Evolutionary conservation across 495 filamentous ascomycete genomes (phyloP).

Genomic region (Trichocladium antarcticum): DNA sequence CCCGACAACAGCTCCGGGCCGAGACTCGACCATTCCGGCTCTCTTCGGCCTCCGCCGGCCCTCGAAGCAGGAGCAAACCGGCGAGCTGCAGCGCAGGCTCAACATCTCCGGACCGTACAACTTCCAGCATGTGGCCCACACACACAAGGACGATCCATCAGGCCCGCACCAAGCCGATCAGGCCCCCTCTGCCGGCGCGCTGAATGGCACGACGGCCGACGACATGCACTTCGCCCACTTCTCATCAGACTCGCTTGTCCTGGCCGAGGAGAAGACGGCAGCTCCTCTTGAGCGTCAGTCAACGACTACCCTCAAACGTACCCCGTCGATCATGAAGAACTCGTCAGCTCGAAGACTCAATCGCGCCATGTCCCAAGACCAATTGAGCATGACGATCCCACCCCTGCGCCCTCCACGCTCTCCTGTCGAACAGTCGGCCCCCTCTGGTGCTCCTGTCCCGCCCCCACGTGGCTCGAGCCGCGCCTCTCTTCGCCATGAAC

Average conservation of each 20-base stretch:
- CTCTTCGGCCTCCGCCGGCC: slow-evolving; percentile 34
- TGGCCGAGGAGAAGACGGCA: slow-evolving; percentile 19
- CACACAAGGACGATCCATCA: slow-evolving; percentile 52
- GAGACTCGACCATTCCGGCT: slow-evolving; percentile 34
- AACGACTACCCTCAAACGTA: slow-evolving; percentile 9
- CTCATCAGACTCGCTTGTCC: slow-evolving; percentile 42
- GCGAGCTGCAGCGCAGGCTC: slow-evolving; percentile 28
- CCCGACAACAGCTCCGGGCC: slow-evolving; percentile 13
- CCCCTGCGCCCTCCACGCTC: slow-evolving; percentile 42
- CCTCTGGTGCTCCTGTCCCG: slow-evolving; percentile 21
- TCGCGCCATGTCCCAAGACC: slow-evolving; percentile 38
- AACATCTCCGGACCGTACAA: slow-evolving; percentile 75
- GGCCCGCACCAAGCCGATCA: slow-evolving; percentile 51
- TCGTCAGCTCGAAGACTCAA: slow-evolving; percentile 28
- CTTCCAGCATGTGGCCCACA: slow-evolving; percentile 81
- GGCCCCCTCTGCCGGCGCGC: slow-evolving; percentile 41
- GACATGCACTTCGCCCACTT: slow-evolving; percentile 55
- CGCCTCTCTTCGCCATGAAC: slow-evolving; percentile 36
- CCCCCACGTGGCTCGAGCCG: slow-evolving; percentile 42
- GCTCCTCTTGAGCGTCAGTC: slow-evolving; percentile 1
- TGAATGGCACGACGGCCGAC: slow-evolving; percentile 52
- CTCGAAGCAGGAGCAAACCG: slow-evolving; percentile 23
- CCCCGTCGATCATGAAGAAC: slow-evolving; percentile 14
- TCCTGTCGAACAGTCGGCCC: slow-evolving; percentile 26
- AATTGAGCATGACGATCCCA: slow-evolving; percentile 26